A percentile compares a stretch with the other conserved stretches of the same genome.
These are phyloP conservation scores for Cercospora beticola DNA, from an alignment of 2,329 filamentous ascomycete species.

Conservation along the genomic window DNA sequence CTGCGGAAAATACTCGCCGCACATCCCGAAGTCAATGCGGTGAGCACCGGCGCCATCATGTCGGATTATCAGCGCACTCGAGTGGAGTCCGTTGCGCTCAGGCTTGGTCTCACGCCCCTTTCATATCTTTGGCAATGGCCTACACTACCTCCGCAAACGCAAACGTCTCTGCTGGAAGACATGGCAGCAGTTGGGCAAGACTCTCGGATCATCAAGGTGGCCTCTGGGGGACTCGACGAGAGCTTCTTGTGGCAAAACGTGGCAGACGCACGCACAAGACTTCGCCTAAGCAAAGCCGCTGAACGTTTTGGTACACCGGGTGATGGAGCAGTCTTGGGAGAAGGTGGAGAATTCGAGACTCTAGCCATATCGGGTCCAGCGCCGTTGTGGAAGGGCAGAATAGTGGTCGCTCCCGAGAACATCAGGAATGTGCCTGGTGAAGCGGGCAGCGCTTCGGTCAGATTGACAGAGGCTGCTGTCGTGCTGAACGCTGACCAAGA, in stretches of 20 bases:
- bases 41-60: constrained; percentile 88
- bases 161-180: constrained; percentile 66
- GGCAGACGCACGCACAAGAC: constrained; percentile 53
- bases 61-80: constrained; percentile 94
- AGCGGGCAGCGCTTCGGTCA: constrained; percentile 75
- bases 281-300: constrained; percentile 55
- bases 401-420: constrained; percentile 60
- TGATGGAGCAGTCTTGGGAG: constrained; percentile 74
- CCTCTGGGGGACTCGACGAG: constrained; percentile 83
- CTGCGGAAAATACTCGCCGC: constrained; percentile 63
- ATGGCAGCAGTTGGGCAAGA: constrained; percentile 78
- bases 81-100: constrained; percentile 86
- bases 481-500: not conserved
- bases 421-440: constrained; percentile 62
- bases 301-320: constrained; percentile 65
- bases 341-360: constrained; percentile 96
- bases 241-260: constrained; percentile 79
- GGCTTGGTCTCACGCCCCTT: constrained; percentile 78
- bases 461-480: constrained; percentile 59
- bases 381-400: constrained; percentile 68
- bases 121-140: constrained; percentile 94
- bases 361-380: constrained; percentile 78
- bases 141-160: constrained; percentile 58
- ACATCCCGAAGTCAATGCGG: constrained; percentile 79
- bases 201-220: constrained; percentile 91